A percentile compares a stretch with the other conserved stretches of the same genome.
These are phyloP conservation scores for Flaveria bidentis DNA, from an alignment of 129 eudicot species.

Conservation along the genomic window DNA sequence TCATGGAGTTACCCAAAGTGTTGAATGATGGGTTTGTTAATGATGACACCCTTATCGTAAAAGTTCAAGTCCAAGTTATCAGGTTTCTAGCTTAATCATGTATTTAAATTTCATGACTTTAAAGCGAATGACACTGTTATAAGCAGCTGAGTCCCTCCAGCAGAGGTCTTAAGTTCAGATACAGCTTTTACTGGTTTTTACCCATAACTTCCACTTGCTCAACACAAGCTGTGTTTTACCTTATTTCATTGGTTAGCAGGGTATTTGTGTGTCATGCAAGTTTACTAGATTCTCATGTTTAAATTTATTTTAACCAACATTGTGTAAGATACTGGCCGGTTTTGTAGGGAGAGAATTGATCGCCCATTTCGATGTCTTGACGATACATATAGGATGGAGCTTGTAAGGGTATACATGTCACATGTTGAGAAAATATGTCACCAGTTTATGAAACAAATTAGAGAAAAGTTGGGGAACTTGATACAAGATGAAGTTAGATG, in stretches of 20 bases:
- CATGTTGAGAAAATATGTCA: conserved; percentile 92
- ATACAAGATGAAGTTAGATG: conserved; percentile 92
- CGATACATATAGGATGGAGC: conserved; percentile 84
- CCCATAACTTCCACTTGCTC: too few relatives aligned
- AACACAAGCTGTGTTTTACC: too few relatives aligned
- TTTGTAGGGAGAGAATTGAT: conserved; percentile 73
- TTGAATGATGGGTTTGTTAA: conserved; percentile 80
- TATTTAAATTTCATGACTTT: too few relatives aligned
- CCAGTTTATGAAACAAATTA: conserved; percentile 82
- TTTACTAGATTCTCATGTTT: background rate
- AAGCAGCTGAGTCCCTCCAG: too few relatives aligned
- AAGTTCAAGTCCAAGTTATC: conserved; percentile 98
- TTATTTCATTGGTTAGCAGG: too few relatives aligned
- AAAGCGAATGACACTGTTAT: too few relatives aligned
- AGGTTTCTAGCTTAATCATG: conserved; percentile 45
- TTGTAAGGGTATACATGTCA: conserved; percentile 73
- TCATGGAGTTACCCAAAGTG: conserved; percentile 89
- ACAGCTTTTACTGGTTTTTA: too few relatives aligned
- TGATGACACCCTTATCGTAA: conserved; percentile 72
- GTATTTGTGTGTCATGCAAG: too few relatives aligned
- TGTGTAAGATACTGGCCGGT: background rate
- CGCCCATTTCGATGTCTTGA: conserved; percentile 95
- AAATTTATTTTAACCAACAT: background rate
- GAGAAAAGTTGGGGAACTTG: conserved; percentile 75
- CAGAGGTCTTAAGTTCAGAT: too few relatives aligned